phyloP scores from a whole-genome alignment of 2,329 filamentous ascomycete species.

The Sclerotinia subarctica region DNA sequence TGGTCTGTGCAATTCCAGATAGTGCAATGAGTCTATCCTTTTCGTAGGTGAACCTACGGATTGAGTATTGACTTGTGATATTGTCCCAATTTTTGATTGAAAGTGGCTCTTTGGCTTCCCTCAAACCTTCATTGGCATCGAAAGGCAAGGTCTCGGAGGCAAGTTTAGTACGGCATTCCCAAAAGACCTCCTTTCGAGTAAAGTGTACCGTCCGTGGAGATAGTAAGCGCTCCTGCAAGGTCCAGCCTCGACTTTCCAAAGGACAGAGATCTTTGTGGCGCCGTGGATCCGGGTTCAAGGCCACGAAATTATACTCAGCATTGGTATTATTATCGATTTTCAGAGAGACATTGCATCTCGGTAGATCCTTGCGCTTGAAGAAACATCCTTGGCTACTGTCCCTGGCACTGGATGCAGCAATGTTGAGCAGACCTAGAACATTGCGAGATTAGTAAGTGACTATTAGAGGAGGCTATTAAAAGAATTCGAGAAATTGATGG shows the following conservation, averaged over 20 bases:
- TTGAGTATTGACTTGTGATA: not conserved
- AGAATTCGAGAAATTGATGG: too few relatives aligned
- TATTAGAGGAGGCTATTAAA: too few relatives aligned
- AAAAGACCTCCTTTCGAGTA: not conserved
- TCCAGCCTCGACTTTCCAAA: not conserved
- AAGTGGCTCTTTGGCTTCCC: not conserved
- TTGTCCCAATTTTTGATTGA: not conserved
- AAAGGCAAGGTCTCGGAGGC: not conserved
- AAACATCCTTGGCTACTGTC: not conserved
- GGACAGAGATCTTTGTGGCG: not conserved
- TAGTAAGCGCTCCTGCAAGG: not conserved
- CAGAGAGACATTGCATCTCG: not conserved
- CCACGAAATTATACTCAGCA: not conserved
- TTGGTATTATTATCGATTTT: not conserved
- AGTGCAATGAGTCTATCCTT: not conserved
- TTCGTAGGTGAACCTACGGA: not conserved
- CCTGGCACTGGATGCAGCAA: not conserved
- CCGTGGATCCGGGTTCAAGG: rapidly evolving
- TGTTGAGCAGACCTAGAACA: not conserved
- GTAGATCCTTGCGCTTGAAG: not conserved
- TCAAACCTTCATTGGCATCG: rapidly evolving
- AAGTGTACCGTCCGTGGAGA: not conserved
- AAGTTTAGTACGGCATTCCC: not conserved
- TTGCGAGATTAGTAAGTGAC: too few relatives aligned
- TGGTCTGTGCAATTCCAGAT: not conserved